phyloP scores from a whole-genome alignment of 306 rosid genomes.

The Carpinus fangiana region DNA sequence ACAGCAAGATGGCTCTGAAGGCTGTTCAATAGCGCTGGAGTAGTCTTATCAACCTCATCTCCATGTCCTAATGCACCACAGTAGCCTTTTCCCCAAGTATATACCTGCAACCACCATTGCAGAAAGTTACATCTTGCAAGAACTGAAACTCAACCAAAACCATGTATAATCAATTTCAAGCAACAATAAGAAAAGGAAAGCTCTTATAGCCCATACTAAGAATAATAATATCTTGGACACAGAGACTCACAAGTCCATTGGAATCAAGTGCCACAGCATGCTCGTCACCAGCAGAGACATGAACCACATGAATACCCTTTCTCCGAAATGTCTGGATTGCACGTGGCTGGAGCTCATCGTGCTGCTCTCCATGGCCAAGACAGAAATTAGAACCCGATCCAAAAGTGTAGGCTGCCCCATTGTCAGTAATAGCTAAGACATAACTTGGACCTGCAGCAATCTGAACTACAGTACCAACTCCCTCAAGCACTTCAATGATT shows the following conservation, averaged over 20 bases:
- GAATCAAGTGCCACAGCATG: conserved; percentile 96
- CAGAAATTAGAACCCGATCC: conserved; percentile 91
- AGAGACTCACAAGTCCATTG: conserved; percentile 73
- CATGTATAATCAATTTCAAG: not conserved
- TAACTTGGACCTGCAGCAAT: conserved; percentile 87
- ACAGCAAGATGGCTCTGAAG: conserved; percentile 71
- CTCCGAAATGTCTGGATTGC: conserved; percentile 66
- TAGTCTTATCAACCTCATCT: conserved; percentile 86
- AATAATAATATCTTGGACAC: conserved; percentile 1
- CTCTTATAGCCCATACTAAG: not conserved
- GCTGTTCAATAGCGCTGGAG: conserved; percentile 61
- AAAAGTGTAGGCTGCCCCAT: conserved; percentile 77
- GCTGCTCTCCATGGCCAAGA: conserved; percentile 97
- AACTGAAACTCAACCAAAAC: conserved; percentile 15
- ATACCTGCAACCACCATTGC: conserved; percentile 52
- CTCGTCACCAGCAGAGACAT: conserved; percentile 91
- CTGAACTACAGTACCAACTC: conserved; percentile 59
- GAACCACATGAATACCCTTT: conserved; percentile 68
- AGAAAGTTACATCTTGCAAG: conserved; percentile 21
- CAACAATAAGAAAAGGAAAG: conserved; percentile 16
- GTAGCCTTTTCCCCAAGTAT: conserved; percentile 95
- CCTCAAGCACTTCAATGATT: conserved; percentile 56
- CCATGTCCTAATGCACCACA: conserved; percentile 98
- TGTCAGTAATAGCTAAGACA: conserved; percentile 62
- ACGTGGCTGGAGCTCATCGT: conserved; percentile 76